A percentile compares a stretch with the other conserved stretches of the same genome.
These are phyloP conservation scores for Umbelopsis sp. DNA, from an alignment of 192 early-diverging fungal species.

Conservation along the genomic window DNA sequence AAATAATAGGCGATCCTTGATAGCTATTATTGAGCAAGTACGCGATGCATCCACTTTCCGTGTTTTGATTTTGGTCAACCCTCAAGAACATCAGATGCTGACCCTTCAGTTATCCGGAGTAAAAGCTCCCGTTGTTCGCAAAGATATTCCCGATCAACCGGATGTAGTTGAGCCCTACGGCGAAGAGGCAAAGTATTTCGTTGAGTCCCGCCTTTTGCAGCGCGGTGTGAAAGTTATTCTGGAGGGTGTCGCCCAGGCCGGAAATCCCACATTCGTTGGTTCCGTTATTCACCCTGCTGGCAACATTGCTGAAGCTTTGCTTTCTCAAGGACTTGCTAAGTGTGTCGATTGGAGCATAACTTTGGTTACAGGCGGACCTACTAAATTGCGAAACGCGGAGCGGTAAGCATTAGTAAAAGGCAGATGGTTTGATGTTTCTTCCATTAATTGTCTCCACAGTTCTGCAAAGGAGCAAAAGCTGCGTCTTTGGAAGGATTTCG, in stretches of 20 bases:
- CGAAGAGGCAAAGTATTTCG: conserved; percentile 93
- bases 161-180: conserved; percentile 87
- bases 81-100: conserved; percentile 68
- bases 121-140: conserved; percentile 78
- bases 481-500: conserved; percentile 82
- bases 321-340: conserved; percentile 81
- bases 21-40: conserved; percentile 92
- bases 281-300: conserved; percentile 82
- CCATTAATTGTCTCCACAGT: background rate
- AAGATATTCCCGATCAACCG: conserved; percentile 68
- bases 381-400: conserved; percentile 80
- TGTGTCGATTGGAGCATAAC: conserved; percentile 86
- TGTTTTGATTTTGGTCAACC: conserved; percentile 67
- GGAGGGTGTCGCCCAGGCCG: conserved; percentile 69
- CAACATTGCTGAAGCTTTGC: conserved; percentile 88
- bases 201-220: conserved; percentile 88
- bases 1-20: background rate
- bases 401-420: conserved; percentile 39
- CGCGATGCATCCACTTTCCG: conserved; percentile 88
- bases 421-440: background rate
- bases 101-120: conserved; percentile 83
- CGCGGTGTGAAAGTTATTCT: conserved; percentile 86
- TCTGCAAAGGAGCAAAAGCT: conserved; percentile 77
- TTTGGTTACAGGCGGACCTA: conserved; percentile 75
- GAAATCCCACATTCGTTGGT: conserved; percentile 75